These are phyloP conservation scores for Parastagonospora avenae DNA, from an alignment of 2,329 filamentous ascomycete genomes.

Conservation along the genomic window DNA sequence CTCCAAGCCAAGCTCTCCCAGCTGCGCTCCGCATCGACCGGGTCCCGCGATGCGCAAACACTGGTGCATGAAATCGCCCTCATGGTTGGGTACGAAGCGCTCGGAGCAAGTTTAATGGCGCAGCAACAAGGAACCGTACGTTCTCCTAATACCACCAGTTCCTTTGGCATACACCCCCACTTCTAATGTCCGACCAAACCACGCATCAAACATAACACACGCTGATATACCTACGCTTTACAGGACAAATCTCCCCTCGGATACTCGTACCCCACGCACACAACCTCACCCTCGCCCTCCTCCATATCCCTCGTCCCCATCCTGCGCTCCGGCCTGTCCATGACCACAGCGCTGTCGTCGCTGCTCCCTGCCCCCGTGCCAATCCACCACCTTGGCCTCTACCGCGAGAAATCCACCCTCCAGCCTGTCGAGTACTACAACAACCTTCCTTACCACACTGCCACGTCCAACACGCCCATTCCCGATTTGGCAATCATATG, in stretches of 20 bases:
- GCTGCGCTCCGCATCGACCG: constrained; percentile 74
- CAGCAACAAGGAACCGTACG: constrained; percentile 68
- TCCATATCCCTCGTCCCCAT: constrained; percentile 86
- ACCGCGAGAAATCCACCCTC: constrained; percentile 85
- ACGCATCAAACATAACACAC: background rate
- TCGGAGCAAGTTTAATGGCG: constrained; percentile 66
- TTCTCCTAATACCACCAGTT: constrained; percentile 9
- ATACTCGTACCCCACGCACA: constrained; percentile 71
- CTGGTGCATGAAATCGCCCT: constrained; percentile 86
- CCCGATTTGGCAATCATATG: constrained; percentile 78
- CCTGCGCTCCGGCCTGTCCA: constrained; percentile 86
- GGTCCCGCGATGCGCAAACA: constrained; percentile 75
- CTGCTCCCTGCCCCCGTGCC: constrained; percentile 81
- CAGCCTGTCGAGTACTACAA: constrained; percentile 98
- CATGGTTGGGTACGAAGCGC: constrained; percentile 81
- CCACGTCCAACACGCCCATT: constrained; percentile 47
- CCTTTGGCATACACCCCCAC: constrained; percentile 2
- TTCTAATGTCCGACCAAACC: background rate
- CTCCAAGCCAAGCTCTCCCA: constrained; percentile 87
- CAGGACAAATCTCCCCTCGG: constrained; percentile 81
- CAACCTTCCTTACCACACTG: constrained; percentile 80
- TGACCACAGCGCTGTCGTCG: constrained; percentile 85
- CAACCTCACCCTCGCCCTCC: constrained; percentile 66
- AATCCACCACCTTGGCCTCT: constrained; percentile 92
- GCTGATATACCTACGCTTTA: background rate